phyloP scores from a whole-genome alignment of 768 basidiomycete species.

The Kwoniella europaea region DNA sequence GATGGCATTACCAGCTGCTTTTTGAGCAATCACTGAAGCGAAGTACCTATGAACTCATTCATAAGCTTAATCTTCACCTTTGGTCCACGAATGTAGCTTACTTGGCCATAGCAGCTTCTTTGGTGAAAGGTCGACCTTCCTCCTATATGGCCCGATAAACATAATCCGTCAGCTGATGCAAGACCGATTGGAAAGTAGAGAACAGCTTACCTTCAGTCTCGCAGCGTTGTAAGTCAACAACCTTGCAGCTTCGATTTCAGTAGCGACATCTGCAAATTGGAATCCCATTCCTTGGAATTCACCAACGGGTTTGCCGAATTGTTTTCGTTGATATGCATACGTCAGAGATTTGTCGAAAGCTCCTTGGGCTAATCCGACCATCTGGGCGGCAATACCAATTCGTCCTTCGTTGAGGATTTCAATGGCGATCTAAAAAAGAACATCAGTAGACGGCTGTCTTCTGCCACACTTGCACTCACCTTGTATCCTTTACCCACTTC shows the following conservation, averaged over 20 bases:
- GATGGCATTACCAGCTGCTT: slow-evolving; percentile 84
- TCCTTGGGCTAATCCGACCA: slow-evolving; percentile 97
- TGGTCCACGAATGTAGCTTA: slow-evolving; percentile 14
- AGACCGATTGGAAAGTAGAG: no score
- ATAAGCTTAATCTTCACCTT: not conserved
- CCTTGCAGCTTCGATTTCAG: slow-evolving; percentile 86
- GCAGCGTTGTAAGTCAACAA: slow-evolving; percentile 96
- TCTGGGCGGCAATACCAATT: slow-evolving; percentile 97
- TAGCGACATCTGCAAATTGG: slow-evolving; percentile 88
- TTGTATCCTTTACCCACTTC: slow-evolving; percentile 84
- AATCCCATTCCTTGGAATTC: slow-evolving; percentile 92
- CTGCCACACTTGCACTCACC: slow-evolving; percentile 52
- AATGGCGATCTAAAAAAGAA: slow-evolving; percentile 74
- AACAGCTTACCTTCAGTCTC: slow-evolving; percentile 62
- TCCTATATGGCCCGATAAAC: slow-evolving; percentile 63
- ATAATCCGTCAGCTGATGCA: slow-evolving; percentile 9
- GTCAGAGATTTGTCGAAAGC: slow-evolving; percentile 95
- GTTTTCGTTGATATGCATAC: slow-evolving; percentile 89
- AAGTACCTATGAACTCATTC: slow-evolving; percentile 63
- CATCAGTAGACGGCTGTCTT: not conserved
- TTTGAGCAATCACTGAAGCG: slow-evolving; percentile 84
- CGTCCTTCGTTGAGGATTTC: slow-evolving; percentile 97
- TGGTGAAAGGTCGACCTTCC: slow-evolving; percentile 80
- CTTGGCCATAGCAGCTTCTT: slow-evolving; percentile 98
- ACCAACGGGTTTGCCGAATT: slow-evolving; percentile 92